phyloP scores from a whole-genome alignment of 163 green algal species.

The Prototheca cutis region DNA sequence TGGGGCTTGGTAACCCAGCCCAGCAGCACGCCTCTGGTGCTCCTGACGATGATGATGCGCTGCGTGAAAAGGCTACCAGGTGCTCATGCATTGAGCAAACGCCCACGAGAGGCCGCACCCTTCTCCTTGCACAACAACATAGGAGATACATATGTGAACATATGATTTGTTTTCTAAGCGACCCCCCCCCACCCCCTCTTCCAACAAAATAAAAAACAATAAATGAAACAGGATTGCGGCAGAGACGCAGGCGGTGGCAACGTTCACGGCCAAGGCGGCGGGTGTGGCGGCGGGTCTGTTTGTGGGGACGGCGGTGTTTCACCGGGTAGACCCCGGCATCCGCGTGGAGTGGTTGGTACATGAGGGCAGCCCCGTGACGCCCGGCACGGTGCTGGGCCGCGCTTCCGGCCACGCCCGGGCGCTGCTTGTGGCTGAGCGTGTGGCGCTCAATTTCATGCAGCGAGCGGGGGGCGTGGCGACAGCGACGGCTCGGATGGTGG shows the following conservation, averaged over 20 bases:
- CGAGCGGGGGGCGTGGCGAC: slow-evolving; percentile 95
- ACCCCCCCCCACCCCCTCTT: neutral
- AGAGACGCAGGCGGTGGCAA: slow-evolving; percentile 52
- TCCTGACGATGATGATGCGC: too few relatives aligned
- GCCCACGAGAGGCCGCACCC: too few relatives aligned
- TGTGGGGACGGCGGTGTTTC: slow-evolving; percentile 71
- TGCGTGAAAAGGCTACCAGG: too few relatives aligned
- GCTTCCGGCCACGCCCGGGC: slow-evolving; percentile 58
- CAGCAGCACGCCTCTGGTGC: too few relatives aligned
- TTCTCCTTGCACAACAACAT: too few relatives aligned
- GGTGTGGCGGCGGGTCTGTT: slow-evolving; percentile 79
- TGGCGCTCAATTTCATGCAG: slow-evolving; percentile 98
- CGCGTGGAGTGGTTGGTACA: slow-evolving; percentile 26
- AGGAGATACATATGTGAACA: too few relatives aligned
- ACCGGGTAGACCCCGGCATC: slow-evolving; percentile 53
- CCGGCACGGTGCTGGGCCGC: slow-evolving; percentile 52
- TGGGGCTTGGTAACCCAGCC: too few relatives aligned
- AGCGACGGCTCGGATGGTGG: slow-evolving; percentile 61
- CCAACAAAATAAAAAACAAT: too few relatives aligned
- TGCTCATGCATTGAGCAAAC: too few relatives aligned
- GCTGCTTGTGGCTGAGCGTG: slow-evolving; percentile 86
- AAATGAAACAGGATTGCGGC: slow-evolving; percentile 75
- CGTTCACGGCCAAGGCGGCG: slow-evolving; percentile 85
- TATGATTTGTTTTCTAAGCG: too few relatives aligned
- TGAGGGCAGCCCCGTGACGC: slow-evolving; percentile 61